These are phyloP conservation scores for Trichosanthes truncata DNA, from an alignment of 306 rosid genomes.

Conservation along the genomic window DNA sequence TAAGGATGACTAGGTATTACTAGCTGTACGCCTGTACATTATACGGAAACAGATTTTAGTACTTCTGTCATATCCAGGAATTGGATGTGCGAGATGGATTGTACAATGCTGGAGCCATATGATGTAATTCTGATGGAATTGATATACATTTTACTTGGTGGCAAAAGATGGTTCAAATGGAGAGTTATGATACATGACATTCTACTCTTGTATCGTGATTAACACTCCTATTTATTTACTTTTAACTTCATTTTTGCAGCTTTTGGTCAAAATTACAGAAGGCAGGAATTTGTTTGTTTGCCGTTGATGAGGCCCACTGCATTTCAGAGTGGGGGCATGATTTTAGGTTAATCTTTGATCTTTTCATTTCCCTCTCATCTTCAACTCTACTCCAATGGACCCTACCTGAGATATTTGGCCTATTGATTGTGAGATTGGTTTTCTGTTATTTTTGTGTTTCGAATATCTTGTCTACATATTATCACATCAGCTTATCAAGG, in stretches of 20 bases:
- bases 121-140: not conserved
- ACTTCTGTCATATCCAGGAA: not conserved
- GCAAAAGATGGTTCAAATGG: not conserved
- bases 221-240: not conserved
- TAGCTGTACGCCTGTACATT: not conserved
- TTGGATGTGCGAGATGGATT: not conserved
- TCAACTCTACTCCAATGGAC: not conserved
- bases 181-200: not conserved
- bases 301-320: conserved; percentile 95
- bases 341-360: conserved; percentile 36
- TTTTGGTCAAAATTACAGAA: conserved; percentile 84
- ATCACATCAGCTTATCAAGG: not conserved
- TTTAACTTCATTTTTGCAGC: conserved; percentile 33
- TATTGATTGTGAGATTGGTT: not conserved
- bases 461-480: not conserved
- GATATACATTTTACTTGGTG: not conserved
- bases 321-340: conserved; percentile 96
- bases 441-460: not conserved
- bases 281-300: conserved; percentile 68
- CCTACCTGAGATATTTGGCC: conserved; percentile 2
- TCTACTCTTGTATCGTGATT: not conserved
- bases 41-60: not conserved
- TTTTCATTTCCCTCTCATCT: not conserved
- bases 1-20: not conserved
- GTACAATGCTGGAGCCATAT: not conserved